phyloP scores from a whole-genome alignment of 148 eudicot species.

The Silene conica region DNA sequence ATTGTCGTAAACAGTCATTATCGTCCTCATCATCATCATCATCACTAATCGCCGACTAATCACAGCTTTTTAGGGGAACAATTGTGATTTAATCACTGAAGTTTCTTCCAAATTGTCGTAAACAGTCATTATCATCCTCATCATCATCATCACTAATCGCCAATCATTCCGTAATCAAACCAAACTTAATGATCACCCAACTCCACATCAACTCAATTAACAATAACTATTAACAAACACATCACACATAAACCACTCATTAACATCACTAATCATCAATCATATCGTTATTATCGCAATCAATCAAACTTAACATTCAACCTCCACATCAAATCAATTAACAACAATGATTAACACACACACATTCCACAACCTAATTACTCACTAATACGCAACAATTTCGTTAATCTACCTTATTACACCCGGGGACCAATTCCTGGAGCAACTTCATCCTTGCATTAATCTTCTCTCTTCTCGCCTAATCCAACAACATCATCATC shows the following conservation, averaged over 20 bases:
- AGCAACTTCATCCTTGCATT: constrained; percentile 96
- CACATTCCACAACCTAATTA: not conserved
- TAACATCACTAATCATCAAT: not conserved
- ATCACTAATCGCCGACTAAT: constrained; percentile 17
- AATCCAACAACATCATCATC: constrained; percentile 9
- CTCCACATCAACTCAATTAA: constrained; percentile 1
- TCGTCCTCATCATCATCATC: constrained; percentile 11
- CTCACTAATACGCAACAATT: not conserved
- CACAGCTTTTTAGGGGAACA: constrained; percentile 20
- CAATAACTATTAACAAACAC: not conserved
- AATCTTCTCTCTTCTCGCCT: constrained; percentile 98
- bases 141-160: constrained; percentile 13
- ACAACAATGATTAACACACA: not conserved
- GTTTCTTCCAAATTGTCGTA: constrained; percentile 9
- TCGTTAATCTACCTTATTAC: constrained; percentile 59
- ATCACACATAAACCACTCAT: not conserved
- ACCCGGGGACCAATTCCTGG: constrained; percentile 97
- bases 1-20: constrained; percentile 13
- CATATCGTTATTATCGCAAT: not conserved
- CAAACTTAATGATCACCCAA: not conserved
- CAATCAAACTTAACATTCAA: not conserved
- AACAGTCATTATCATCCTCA: constrained; percentile 14
- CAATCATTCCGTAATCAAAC: not conserved
- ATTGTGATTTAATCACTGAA: constrained; percentile 6
- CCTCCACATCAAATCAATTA: not conserved